A percentile compares a stretch with the other conserved stretches of the same genome.
These are phyloP conservation scores for Aspergillus uvarum DNA, from an alignment of 2,329 filamentous ascomycete genomes.

Conservation along the genomic window DNA sequence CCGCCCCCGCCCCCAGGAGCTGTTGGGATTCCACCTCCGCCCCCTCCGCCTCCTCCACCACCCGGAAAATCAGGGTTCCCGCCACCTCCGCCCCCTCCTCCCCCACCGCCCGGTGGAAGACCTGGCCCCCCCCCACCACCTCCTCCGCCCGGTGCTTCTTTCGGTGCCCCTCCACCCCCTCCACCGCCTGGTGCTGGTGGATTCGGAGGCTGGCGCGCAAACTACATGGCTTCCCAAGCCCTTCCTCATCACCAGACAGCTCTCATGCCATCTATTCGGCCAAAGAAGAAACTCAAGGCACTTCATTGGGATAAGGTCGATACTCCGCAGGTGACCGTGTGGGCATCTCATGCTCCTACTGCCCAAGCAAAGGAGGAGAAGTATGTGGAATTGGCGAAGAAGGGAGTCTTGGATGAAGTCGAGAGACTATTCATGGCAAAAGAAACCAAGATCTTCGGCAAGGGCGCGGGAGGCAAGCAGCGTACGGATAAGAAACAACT, in stretches of 20 bases:
- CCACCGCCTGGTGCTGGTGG: constrained; percentile 65
- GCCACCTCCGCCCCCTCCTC: constrained; percentile 49
- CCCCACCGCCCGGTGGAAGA: constrained; percentile 42
- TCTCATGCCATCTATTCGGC: constrained; percentile 75
- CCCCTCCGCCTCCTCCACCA: constrained; percentile 50
- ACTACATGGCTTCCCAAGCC: constrained; percentile 68
- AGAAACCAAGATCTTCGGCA: constrained; percentile 80
- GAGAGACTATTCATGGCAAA: constrained; percentile 97
- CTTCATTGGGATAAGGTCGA: constrained; percentile 99
- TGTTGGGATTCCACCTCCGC: constrained; percentile 49
- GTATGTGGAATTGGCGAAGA: constrained; percentile 87
- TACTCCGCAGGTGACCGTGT: constrained; percentile 84
- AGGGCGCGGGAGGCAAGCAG: constrained; percentile 64
- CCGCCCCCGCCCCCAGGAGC: constrained; percentile 39
- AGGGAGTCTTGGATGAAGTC: constrained; percentile 95
- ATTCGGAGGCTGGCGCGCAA: constrained; percentile 60
- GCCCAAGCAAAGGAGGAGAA: constrained; percentile 90
- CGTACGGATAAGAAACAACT: constrained; percentile 97
- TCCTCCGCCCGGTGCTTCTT: constrained; percentile 44
- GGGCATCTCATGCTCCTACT: constrained; percentile 84
- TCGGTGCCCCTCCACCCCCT: constrained; percentile 56
- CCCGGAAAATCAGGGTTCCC: constrained; percentile 41
- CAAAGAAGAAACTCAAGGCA: constrained; percentile 99
- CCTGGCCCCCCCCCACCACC: constrained; percentile 40
- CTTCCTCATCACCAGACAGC: constrained; percentile 59